Base-by-base conservation (phyloP, 352 stramenopile genomes). In the Phytophthora citricola region DNA sequence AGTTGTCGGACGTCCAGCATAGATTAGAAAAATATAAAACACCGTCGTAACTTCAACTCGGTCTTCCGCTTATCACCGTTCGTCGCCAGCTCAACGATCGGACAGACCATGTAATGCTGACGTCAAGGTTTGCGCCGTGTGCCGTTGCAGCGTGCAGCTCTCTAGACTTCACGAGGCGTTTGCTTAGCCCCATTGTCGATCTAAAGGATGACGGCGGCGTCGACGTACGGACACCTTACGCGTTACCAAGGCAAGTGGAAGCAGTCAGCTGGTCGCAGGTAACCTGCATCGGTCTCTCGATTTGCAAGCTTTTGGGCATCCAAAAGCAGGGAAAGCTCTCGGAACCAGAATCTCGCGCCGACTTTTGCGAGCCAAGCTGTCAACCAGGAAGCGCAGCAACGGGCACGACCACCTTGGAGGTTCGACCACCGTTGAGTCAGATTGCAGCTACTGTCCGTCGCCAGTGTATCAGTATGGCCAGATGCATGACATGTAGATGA, bases 361-460 rank as follows among this genome's bases (percentile, higher is more conserved):
- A 36, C 52, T 66, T 55, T 53, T 60, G 63, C 34, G 38, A 68
- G 46, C 29, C 64, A 72, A 72, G 59, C 64, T 72, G 64, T 68
- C 64, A 63, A 22, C 26, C 34, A 52, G 64, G 64, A 72, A 72
- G 49, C 15, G 38, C 22, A 69, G 53, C 44, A 58, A 64, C 53
- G 15, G 61, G 38, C 61, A 58, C 45, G 38, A 43, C 36, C 36
- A 41, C 36, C 12, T 41, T 41, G 2, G 5, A 14, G 56, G 15
- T 40, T 63, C 61, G 52, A 69, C 61, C 61, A 69, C 61, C 52
- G 20, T 43, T 17, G 34, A 58, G 36, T 31, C 46, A 60, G 40
- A 46, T 9, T 4, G 47, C 26, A 36, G 38, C 4, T 11, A 36
- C 8, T 36, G 31, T 36, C 12, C 31, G 20, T 29, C 26, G 14